phyloP scores from a whole-genome alignment of 2,329 filamentous ascomycete genomes.

The Colletotrichum filicis region DNA sequence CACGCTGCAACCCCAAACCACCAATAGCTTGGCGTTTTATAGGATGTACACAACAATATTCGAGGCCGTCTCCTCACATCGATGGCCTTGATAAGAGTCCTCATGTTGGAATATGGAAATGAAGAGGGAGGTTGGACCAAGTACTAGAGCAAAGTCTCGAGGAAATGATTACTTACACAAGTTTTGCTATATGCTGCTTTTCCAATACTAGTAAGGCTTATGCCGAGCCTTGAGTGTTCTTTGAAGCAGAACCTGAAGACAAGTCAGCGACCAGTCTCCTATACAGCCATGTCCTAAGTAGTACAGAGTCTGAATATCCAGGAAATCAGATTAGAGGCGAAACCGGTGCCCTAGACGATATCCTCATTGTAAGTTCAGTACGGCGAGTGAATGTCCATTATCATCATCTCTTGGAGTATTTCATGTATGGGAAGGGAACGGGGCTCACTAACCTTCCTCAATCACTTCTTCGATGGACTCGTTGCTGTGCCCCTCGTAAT shows the following conservation, averaged over 20 bases:
- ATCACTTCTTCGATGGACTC: background rate
- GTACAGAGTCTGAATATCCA: background rate
- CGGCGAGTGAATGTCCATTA: constrained; percentile 18
- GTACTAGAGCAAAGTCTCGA: too few relatives aligned
- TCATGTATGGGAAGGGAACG: background rate
- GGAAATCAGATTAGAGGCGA: constrained; percentile 22
- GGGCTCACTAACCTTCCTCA: background rate
- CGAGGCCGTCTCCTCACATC: background rate
- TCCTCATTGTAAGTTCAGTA: constrained; percentile 16
- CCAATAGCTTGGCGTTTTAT: background rate
- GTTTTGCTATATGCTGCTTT: too few relatives aligned
- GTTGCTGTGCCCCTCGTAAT: background rate
- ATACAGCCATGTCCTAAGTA: background rate
- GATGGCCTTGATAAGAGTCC: background rate
- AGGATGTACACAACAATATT: background rate
- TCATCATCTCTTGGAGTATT: constrained; percentile 2
- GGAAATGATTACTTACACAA: too few relatives aligned
- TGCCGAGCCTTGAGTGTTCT: too few relatives aligned
- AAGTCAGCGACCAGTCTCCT: background rate
- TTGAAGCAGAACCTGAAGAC: background rate
- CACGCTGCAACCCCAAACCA: background rate
- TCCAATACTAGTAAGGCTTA: too few relatives aligned
- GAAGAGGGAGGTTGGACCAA: too few relatives aligned
- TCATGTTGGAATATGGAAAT: background rate
- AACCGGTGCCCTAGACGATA: constrained; percentile 10